Conservation (phyloP, 2,329 filamentous ascomycete genomes). For the Xenoacremonium recifei region DNA sequence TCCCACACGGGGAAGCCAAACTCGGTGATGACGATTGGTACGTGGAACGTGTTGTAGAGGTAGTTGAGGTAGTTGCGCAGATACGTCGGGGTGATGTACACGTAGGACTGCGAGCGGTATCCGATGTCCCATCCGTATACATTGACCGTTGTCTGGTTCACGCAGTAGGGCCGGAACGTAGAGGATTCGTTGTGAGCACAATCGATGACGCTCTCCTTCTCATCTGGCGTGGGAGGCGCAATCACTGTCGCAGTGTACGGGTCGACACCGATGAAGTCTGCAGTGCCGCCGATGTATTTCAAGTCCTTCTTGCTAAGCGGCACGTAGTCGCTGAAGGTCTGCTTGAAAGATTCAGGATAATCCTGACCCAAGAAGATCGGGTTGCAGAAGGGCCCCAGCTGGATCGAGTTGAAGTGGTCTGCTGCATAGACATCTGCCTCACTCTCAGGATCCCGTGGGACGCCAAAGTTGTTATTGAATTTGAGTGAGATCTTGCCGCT, state of each 20-base stretch:
- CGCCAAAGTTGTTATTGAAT: conserved; percentile 49
- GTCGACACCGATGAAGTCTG: conserved; percentile 57
- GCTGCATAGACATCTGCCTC: conserved; percentile 43
- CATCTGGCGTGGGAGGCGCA: conserved; percentile 37
- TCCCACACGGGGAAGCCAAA: conserved; percentile 56
- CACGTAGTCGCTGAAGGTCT: conserved; percentile 43
- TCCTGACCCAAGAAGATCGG: conserved; percentile 51
- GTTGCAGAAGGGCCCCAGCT: conserved; percentile 50
- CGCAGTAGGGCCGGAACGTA: conserved; percentile 51
- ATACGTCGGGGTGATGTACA: conserved; percentile 58
- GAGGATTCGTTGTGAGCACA: conserved; percentile 47
- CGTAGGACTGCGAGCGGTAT: conserved; percentile 53
- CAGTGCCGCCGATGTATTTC: conserved; percentile 46
- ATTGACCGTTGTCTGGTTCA: conserved; percentile 44
- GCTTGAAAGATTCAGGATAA: conserved; percentile 47
- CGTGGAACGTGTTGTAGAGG: conserved; percentile 57
- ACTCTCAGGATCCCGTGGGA: conserved; percentile 41
- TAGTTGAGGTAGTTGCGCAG: conserved; percentile 56
- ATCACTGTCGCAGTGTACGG: conserved; percentile 57
- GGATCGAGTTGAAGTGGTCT: conserved; percentile 45
- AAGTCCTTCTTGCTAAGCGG: conserved; percentile 48
- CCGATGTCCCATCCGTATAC: conserved; percentile 58
- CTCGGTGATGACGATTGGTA: conserved; percentile 49
- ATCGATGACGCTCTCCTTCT: conserved; percentile 39
- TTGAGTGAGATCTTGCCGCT: conserved; percentile 50